Conservation (phyloP, 805 yeast species). For the Suhomyces pyralidae region DNA sequence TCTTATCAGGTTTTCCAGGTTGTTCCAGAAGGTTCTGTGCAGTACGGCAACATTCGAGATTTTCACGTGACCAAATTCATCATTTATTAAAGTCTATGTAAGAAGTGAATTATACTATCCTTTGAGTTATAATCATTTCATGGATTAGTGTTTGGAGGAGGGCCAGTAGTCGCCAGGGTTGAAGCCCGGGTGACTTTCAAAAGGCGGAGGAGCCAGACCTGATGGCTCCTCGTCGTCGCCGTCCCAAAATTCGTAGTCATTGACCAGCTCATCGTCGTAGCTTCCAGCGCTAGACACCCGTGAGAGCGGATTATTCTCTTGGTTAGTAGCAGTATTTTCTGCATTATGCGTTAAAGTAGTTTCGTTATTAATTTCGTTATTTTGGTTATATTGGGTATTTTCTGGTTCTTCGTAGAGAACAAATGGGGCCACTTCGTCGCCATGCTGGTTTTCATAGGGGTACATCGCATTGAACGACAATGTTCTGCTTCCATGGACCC, state of each 20-base stretch:
- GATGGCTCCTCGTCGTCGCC: conserved; percentile 10
- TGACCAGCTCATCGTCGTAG: conserved; percentile 26
- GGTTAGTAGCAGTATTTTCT: neutral
- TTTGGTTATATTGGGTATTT: neutral
- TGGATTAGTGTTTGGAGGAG: conserved; percentile 2
- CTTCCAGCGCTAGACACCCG: conserved; percentile 6
- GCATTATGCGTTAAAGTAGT: neutral
- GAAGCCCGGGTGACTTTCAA: conserved; percentile 46
- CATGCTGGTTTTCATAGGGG: conserved; percentile 2
- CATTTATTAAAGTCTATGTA: neutral
- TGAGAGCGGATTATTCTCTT: neutral
- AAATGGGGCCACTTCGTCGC: neutral
- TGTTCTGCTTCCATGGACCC: conserved; percentile 1
- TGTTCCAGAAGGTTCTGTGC: conserved; percentile 15
- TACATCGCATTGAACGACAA: neutral
- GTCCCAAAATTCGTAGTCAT: conserved; percentile 23
- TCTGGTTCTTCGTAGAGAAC: neutral
- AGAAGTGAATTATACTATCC: neutral
- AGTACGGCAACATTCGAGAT: neutral
- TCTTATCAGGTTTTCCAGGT: neutral
- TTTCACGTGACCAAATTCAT: neutral
- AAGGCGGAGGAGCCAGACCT: conserved; percentile 35
- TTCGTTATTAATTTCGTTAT: neutral
- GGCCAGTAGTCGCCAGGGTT: conserved; percentile 46
- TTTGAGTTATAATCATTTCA: no score